A percentile compares a stretch with the other conserved stretches of the same genome.
Evolutionary conservation across 2,329 filamentous ascomycete species (phyloP).

Genomic region (Tolypocladium capitatum): DNA sequence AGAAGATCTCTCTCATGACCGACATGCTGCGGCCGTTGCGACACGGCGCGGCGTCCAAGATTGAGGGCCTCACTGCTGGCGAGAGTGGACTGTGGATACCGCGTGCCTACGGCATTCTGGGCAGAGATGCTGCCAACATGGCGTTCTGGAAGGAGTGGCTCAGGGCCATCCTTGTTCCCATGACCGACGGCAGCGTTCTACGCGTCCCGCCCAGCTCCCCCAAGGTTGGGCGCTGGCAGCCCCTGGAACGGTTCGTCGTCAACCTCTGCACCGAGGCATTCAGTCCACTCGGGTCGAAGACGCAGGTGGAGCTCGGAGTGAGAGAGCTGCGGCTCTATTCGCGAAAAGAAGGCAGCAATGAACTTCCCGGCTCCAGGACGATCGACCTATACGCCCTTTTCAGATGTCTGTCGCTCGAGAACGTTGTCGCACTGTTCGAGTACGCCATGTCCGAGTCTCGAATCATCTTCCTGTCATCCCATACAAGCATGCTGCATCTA

Average conservation of each 20-base stretch:
- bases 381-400: conserved; percentile 91
- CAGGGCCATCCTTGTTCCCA: conserved; percentile 82
- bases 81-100: conserved; percentile 96
- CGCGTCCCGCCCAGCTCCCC: conserved; percentile 81
- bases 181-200: conserved; percentile 76
- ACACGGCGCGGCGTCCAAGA: conserved; percentile 91
- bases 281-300: conserved; percentile 83
- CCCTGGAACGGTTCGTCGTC: conserved; percentile 89
- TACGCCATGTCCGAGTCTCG: conserved; percentile 86
- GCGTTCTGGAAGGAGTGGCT: conserved; percentile 99
- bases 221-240: conserved; percentile 87
- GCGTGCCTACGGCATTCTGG: conserved; percentile 82
- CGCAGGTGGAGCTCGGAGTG: conserved; percentile 83
- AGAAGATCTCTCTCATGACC: conserved; percentile 94
- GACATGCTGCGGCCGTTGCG: conserved; percentile 85
- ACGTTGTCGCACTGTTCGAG: conserved; percentile 86
- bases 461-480: conserved; percentile 90
- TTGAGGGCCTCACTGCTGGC: conserved; percentile 87
- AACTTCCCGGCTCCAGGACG: conserved; percentile 81
- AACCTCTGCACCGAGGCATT: conserved; percentile 93
- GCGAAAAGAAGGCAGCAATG: conserved; percentile 82
- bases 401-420: conserved; percentile 75
- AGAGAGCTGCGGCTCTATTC: conserved; percentile 86
- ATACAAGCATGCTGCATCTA: conserved; percentile 91
- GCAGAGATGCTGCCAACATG: conserved; percentile 69